Evolutionary conservation across 2,329 filamentous ascomycete species (phyloP).

Genomic region (Fusarium agapanthi): DNA sequence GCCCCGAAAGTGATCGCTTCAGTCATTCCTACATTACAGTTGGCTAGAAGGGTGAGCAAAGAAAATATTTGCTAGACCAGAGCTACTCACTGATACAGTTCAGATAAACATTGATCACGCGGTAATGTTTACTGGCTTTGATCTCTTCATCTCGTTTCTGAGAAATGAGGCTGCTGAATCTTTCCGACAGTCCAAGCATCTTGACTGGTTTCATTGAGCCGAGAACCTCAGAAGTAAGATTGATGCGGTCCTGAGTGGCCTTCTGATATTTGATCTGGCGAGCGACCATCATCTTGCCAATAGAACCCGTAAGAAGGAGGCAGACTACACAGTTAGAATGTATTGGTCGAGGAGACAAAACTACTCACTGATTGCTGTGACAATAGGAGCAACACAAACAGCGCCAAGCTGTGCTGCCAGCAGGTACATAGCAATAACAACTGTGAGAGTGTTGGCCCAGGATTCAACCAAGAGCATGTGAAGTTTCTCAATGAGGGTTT

Average conservation of each 20-base stretch:
- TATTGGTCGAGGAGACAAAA: fast-evolving
- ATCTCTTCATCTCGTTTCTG: conserved; percentile 42
- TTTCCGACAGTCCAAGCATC: conserved; percentile 46
- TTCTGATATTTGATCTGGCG: conserved; percentile 46
- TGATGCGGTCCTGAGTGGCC: conserved; percentile 46
- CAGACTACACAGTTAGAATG: conserved; percentile 28
- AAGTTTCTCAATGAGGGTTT: conserved; percentile 42
- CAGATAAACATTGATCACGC: conserved; percentile 38
- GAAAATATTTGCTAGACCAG: background rate
- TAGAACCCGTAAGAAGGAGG: conserved; percentile 28
- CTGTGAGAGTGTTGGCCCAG: conserved; percentile 45
- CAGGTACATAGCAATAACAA: conserved; percentile 45
- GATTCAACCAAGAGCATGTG: conserved; percentile 44
- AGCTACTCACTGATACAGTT: conserved; percentile 41
- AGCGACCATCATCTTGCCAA: conserved; percentile 41
- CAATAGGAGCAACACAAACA: conserved; percentile 46
- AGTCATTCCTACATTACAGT: conserved; percentile 40
- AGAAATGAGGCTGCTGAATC: conserved; percentile 37
- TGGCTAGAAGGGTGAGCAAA: conserved; percentile 24
- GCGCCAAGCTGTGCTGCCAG: conserved; percentile 45
- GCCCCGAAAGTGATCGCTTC: conserved; percentile 45
- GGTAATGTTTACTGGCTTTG: conserved; percentile 37
- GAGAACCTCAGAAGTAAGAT: conserved; percentile 46
- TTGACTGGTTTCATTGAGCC: conserved; percentile 47
- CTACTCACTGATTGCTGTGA: conserved; percentile 44